Conservation (phyloP, 2,329 filamentous ascomycete genomes). For the Apiospora malaysiana region DNA sequence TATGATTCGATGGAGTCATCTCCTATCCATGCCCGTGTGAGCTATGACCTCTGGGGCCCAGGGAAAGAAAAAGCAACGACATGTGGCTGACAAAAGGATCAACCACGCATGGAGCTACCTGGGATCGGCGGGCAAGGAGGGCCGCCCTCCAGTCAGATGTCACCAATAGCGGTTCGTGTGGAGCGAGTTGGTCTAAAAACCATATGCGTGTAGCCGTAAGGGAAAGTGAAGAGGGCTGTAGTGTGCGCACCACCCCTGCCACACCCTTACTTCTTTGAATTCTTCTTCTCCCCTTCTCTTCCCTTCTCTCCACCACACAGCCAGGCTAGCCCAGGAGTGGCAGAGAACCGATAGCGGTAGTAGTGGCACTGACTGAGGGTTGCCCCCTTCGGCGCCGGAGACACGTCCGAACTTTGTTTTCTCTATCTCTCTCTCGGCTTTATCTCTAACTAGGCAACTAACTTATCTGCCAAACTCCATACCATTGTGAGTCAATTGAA, state of each 20-base stretch:
- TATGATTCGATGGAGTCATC: not conserved
- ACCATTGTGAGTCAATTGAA: conserved; percentile 20
- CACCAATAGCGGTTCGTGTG: conserved; percentile 14
- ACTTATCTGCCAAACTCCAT: not conserved
- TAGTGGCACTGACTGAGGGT: not conserved
- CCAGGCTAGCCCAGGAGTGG: not conserved
- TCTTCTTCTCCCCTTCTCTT: not conserved
- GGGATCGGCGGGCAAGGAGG: not conserved
- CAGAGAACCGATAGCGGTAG: not conserved
- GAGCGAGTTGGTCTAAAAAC: not conserved
- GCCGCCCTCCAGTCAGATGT: not conserved
- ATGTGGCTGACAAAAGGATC: conserved; percentile 14
- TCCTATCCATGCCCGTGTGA: not conserved
- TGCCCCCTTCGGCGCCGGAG: not conserved
- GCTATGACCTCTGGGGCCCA: not conserved
- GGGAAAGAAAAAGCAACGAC: not conserved
- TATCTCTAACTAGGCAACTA: not conserved
- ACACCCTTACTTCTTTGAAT: not conserved
- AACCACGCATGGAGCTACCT: conserved; percentile 16
- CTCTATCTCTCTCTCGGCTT: not conserved
- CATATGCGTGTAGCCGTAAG: conserved; percentile 10
- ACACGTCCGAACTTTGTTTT: conserved; percentile 11
- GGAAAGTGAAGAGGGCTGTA: not conserved
- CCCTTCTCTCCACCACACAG: not conserved
- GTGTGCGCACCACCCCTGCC: conserved; percentile 4